Evolutionary conservation across 2,329 filamentous ascomycete genomes (phyloP), one percentile per base, ranked within the genome.

Genomic region (Diaporthe helianthi): DNA sequence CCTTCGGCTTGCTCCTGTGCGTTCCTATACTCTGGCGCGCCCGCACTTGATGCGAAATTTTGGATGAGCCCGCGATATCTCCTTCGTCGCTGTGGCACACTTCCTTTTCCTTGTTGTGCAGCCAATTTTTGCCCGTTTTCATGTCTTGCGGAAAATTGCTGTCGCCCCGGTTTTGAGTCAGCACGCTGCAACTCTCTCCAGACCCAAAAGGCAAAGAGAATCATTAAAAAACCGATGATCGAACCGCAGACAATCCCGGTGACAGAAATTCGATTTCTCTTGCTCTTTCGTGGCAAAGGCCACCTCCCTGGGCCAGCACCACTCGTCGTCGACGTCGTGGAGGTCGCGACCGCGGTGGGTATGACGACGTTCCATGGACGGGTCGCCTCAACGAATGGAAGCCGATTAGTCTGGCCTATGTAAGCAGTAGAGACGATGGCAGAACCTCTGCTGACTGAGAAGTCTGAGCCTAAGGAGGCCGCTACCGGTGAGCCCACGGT

Each of bases 371-470:
- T 53, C 54, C 49, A 64, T 19, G 46, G 24, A 19, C 54, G 46
- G 12, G 55, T 64, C 22, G 66, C 66, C 55, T 68, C 47, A n/a
- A 41, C 9, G 8, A 64, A 36, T 17, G 66, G 66, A 31, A 38
- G 9, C n/a, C 54, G 53, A 10, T 54, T 26, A 19, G 46, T 68
- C 44, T 68, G 54, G 36, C 46, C 46, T 17, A 26, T 24, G 6
- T 64, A 53, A 13, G 47, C 19, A 31, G 54, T 52, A 49, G 38
- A 68, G 47, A 64, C 55, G 24, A 68, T 51, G 31, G 47, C 46
- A 17, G 51, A 46, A 8, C 54, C 55, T 31, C 41, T 60, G 13
- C 10, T 47, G 36, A 64, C 22, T 31, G n/a, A n/a, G n/a, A n/a
- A n/a, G n/a, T n/a, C n/a, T n/a, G n/a, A 2, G 19, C 33, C 17